These are phyloP conservation scores for Solanum chacoense DNA, from an alignment of 305 asterid genomes.

Conservation along the genomic window DNA sequence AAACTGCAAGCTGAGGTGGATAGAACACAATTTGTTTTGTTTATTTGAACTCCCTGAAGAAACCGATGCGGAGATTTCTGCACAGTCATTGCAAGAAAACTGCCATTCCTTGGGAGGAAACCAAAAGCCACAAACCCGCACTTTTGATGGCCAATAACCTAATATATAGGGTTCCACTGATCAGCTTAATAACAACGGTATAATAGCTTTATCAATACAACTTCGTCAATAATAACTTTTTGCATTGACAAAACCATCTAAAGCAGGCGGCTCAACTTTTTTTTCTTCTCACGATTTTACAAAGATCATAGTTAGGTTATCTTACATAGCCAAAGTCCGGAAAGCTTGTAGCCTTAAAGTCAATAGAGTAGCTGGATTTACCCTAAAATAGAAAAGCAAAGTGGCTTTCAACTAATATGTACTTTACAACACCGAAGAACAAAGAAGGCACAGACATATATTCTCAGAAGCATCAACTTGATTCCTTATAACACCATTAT, in stretches of 20 bases:
- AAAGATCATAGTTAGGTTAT: neutral
- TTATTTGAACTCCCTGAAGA: constrained; percentile 20
- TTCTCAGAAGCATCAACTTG: neutral
- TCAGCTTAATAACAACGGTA: neutral
- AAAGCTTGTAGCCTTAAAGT: neutral
- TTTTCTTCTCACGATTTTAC: neutral
- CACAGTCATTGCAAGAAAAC: constrained; percentile 70
- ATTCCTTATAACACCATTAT: neutral
- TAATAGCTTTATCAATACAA: neutral
- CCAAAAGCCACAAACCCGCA: constrained; percentile 92
- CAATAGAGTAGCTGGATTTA: neutral
- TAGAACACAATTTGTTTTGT: constrained; percentile 41
- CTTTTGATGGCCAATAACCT: constrained; percentile 94
- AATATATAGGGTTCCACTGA: constrained; percentile 7
- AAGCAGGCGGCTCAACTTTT: neutral
- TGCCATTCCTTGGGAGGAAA: constrained; percentile 80
- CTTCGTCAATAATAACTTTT: neutral
- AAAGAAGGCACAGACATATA: neutral
- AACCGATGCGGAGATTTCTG: constrained; percentile 38
- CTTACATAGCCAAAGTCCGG: neutral
- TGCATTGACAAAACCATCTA: neutral
- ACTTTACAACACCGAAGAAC: neutral
- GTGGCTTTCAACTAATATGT: neutral
- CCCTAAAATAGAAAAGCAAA: neutral
- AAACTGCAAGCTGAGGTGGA: constrained; percentile 36